phyloP scores from a whole-genome alignment of 2,329 filamentous ascomycete species.

The Coniochaeta ligniaria region DNA sequence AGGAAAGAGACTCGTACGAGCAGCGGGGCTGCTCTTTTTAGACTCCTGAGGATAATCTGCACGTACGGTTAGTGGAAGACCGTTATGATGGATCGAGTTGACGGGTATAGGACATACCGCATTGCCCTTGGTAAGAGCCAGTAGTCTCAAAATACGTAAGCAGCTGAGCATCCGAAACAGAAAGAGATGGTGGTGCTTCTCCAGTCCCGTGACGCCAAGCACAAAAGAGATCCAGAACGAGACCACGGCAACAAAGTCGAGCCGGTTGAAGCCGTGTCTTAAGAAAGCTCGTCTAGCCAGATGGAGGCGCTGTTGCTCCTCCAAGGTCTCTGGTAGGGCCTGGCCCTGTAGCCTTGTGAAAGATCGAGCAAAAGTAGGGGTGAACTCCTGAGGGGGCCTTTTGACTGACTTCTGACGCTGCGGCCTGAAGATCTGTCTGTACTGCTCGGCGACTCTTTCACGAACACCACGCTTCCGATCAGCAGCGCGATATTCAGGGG shows the following conservation, averaged over 20 bases:
- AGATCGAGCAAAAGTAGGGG: slow-evolving; percentile 65
- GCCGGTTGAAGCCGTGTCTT: slow-evolving; percentile 88
- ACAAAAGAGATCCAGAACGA: slow-evolving; percentile 90
- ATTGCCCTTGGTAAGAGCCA: slow-evolving; percentile 88
- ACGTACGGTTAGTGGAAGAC: slow-evolving; percentile 3
- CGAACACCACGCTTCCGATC: slow-evolving; percentile 69
- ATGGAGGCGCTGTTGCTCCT: slow-evolving; percentile 75
- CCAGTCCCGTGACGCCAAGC: slow-evolving; percentile 62
- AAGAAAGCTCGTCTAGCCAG: slow-evolving; percentile 88
- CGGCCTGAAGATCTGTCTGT: slow-evolving; percentile 72
- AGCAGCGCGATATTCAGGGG: slow-evolving; percentile 84
- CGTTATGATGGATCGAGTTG: neutral
- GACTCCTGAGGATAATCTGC: slow-evolving; percentile 83
- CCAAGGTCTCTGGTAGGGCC: slow-evolving; percentile 53
- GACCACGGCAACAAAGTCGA: slow-evolving; percentile 92
- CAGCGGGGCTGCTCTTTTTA: slow-evolving; percentile 90
- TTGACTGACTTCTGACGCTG: slow-evolving; percentile 64
- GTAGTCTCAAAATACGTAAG: slow-evolving; percentile 82
- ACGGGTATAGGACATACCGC: slow-evolving; percentile 49
- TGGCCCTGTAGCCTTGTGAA: slow-evolving; percentile 69
- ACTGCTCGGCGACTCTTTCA: slow-evolving; percentile 68
- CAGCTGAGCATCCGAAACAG: slow-evolving; percentile 97
- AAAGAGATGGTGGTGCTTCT: slow-evolving; percentile 66
- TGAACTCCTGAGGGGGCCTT: slow-evolving; percentile 37
- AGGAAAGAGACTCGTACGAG: slow-evolving; percentile 90